Base-by-base conservation (phyloP, 1,139 yeast genomes). In the Scheffersomyces illinoinensis region DNA sequence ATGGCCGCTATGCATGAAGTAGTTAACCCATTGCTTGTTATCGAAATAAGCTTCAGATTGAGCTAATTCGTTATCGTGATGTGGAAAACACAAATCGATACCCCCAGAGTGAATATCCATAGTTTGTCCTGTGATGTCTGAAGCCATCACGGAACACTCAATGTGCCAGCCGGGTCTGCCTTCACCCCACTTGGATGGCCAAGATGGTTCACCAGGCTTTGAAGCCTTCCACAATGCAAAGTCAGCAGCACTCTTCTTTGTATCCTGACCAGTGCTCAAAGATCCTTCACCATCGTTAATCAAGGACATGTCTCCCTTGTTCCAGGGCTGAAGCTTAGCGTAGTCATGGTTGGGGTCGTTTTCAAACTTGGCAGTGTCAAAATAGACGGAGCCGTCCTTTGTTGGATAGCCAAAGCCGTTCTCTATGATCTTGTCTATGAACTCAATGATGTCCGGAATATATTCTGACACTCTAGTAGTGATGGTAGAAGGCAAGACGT, bases 91-190 rank as follows among this genome's bases (percentile, higher is more conserved):
- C 69, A 95, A 84, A 76, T 95, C 99, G 61, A 95, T 87, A 64
- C 99, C 99, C 59, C 99, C 99, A 23, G 97, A 89, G 73, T 95
- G 99, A 65, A 95, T 92, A 75, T 95, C 99, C 83, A 96, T 90
- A 59, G 84, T 83, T 47, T 85, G 76, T 1, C 98, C 98, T 52
- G 91, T 82, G 54, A 93, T 84, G 67, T 93, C 97, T 57, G 95
- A 85, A 1, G 99, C 99, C 99, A 95, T 95, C 18, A 95, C 99
- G 6, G 98, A 93, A 82, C 99, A 95, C 76, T 95, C 99, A 74
- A 95, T 95, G 73, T 95, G 99, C 99, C 99, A 95, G 2, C 99
- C 99, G 3, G 99, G 99, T 73, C 99, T 89, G 55, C 99, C 99
- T 60, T 83, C 81, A 47, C 99, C 99, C 98, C 98, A 95, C 50